phyloP scores from a whole-genome alignment of 2,329 filamentous ascomycete genomes.

The Talaromyces pinophilus region DNA sequence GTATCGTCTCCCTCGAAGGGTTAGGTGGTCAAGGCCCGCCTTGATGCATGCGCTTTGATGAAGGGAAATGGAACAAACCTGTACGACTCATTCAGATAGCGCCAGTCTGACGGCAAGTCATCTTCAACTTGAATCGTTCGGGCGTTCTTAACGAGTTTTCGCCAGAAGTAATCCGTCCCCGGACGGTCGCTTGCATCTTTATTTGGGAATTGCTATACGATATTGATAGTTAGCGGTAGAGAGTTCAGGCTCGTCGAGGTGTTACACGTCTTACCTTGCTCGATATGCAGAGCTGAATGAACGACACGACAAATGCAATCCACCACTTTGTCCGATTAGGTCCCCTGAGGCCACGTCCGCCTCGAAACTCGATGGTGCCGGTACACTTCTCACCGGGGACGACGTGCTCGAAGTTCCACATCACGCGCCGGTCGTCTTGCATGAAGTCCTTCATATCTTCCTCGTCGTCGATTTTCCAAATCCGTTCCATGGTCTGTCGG shows the following conservation, averaged over 20 bases:
- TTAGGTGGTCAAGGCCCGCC: no score
- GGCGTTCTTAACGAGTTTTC: neutral
- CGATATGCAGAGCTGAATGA: neutral
- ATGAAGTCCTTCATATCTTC: neutral
- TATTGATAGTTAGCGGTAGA: neutral
- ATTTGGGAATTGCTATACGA: neutral
- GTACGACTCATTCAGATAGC: neutral
- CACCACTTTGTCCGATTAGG: neutral
- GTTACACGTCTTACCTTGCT: neutral
- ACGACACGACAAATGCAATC: neutral
- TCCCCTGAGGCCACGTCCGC: neutral
- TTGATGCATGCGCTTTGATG: neutral
- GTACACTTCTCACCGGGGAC: neutral
- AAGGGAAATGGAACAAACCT: neutral
- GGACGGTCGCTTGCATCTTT: neutral
- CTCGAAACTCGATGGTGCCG: neutral
- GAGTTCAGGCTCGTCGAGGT: neutral
- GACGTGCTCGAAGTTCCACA: neutral
- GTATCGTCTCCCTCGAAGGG: neutral
- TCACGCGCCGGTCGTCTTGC: neutral
- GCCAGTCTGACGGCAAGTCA: neutral
- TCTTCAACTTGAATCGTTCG: neutral
- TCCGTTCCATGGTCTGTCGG: neutral
- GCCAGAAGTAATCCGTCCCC: neutral
- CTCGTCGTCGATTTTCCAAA: neutral